Conservation (phyloP, 108 stramenopile species). For the Pseudonitzschia pungens region DNA sequence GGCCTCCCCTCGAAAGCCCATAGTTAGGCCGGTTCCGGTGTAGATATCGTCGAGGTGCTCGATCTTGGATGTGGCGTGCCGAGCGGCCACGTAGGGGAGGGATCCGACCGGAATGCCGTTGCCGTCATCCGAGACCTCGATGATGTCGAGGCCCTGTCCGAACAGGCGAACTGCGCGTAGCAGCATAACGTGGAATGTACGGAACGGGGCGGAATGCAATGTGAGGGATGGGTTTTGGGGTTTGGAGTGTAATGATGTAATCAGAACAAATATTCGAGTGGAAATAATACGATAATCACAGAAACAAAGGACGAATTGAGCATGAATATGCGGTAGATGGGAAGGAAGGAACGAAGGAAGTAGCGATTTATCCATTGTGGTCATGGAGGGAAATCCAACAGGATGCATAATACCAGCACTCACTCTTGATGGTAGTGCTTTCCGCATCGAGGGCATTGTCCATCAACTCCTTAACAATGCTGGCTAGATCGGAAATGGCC, state of each 20-base stretch:
- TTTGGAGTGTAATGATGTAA: too few species aligned
- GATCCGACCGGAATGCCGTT: slow-evolving; percentile 65
- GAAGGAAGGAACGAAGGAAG: too few species aligned
- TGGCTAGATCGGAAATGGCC: slow-evolving; percentile 78
- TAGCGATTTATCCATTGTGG: too few species aligned
- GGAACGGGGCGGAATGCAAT: too few species aligned
- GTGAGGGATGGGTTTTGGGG: too few species aligned
- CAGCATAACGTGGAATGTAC: too few species aligned
- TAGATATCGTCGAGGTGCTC: slow-evolving; percentile 75
- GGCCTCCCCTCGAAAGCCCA: slow-evolving; percentile 89
- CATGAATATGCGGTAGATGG: too few species aligned
- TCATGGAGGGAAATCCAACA: background rate
- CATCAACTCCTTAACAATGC: slow-evolving; percentile 88
- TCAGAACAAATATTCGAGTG: too few species aligned
- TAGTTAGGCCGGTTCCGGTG: slow-evolving; percentile 29
- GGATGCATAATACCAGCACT: slow-evolving; percentile 13
- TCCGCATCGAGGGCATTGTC: slow-evolving; percentile 90
- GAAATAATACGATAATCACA: too few species aligned
- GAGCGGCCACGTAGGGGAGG: slow-evolving; percentile 59
- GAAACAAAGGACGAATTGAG: too few species aligned
- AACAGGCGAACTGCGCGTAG: slow-evolving; percentile 62
- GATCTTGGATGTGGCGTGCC: slow-evolving; percentile 89
- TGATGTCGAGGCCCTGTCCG: slow-evolving; percentile 73
- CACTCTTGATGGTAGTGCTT: slow-evolving; percentile 69
- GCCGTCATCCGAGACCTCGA: slow-evolving; percentile 89